phyloP scores from a whole-genome alignment of 345 rosid species.

The Punica granatum region DNA sequence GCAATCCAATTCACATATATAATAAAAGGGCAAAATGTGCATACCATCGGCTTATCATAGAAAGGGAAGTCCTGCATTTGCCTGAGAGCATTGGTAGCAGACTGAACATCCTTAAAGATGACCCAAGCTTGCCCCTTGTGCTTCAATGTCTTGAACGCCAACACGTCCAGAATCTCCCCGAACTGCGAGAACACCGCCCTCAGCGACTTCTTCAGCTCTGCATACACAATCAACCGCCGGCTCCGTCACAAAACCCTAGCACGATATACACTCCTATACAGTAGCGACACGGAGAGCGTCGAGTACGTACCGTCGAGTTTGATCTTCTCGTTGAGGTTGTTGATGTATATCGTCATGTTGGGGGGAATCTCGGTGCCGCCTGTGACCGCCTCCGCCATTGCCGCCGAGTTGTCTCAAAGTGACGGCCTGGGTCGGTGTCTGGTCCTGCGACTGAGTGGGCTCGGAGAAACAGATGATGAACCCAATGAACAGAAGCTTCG shows the following conservation, averaged over 20 bases:
- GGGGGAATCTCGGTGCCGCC: conserved; percentile 45
- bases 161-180: conserved; percentile 86
- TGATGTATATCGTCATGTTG: conserved; percentile 85
- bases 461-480: no score
- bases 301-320: conserved; percentile 61
- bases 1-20: neutral
- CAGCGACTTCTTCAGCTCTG: conserved; percentile 90
- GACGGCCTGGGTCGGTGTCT: neutral
- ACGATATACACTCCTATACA: neutral
- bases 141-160: conserved; percentile 92
- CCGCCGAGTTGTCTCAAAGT: neutral
- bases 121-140: conserved; percentile 99
- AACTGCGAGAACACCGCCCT: conserved; percentile 85
- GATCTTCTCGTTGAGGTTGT: conserved; percentile 95
- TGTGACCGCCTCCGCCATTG: conserved; percentile 39
- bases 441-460: neutral
- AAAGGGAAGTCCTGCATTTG: conserved; percentile 93
- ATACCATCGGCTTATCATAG: conserved; percentile 89
- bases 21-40: neutral
- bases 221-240: conserved; percentile 9
- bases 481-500: no score
- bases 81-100: conserved; percentile 68
- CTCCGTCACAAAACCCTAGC: conserved; percentile 3
- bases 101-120: conserved; percentile 62
- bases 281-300: neutral